Evolutionary conservation across 2,329 filamentous ascomycete species (phyloP), one percentile per base, ranked within the genome.

Genomic region (Trichoderma endophyticum): DNA sequence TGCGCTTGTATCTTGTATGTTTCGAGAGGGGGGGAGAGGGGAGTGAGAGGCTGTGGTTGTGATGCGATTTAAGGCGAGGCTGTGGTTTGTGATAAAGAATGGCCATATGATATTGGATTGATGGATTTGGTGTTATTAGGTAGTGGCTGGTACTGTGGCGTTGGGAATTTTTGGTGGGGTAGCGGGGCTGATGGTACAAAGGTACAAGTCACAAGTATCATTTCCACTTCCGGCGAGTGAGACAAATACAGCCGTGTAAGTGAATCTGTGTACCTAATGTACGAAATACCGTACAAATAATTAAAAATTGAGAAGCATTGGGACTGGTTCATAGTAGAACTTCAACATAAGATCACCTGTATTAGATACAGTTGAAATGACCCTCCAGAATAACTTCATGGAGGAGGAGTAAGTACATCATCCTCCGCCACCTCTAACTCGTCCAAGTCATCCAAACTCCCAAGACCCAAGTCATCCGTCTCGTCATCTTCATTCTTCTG

Each of bases 51-150:
- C 57, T 62, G 34, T 26, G 21, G 21, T 9, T 39, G 32, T 39
- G 32, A 12, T 62, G 21, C 48, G 48, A 54, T 54, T 54, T 24
- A 7, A 48, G 60, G 28, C 39, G 57, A 69, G 66, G 66, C 66
- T 69, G 56, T 30, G 36, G 26, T 48, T 24, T 24, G 34, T 24
- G 32, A n/a, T 26, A 4, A 57, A 60, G 56, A 30, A 60, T 57
- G 54, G 15, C 26, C 24, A 28, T 51, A 48, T 48, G 43, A 48
- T 48, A n/a, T 57, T 57, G 24, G 43, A 51, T 51, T 48, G 36
- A 39, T 21, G 43, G 43, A 48, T 48, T 21, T 54, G 48, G 48
- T 54, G 48, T 43, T 43, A n/a, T n/a, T 43, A 43, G 39, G 39
- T 8, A 54, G 57, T 60, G 57, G 57, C 57, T 30, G 30, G 30